A percentile compares a stretch with the other conserved stretches of the same genome.
These are phyloP conservation scores for Cladosporium sp. DNA, from an alignment of 2,329 filamentous ascomycete genomes.

Conservation along the genomic window DNA sequence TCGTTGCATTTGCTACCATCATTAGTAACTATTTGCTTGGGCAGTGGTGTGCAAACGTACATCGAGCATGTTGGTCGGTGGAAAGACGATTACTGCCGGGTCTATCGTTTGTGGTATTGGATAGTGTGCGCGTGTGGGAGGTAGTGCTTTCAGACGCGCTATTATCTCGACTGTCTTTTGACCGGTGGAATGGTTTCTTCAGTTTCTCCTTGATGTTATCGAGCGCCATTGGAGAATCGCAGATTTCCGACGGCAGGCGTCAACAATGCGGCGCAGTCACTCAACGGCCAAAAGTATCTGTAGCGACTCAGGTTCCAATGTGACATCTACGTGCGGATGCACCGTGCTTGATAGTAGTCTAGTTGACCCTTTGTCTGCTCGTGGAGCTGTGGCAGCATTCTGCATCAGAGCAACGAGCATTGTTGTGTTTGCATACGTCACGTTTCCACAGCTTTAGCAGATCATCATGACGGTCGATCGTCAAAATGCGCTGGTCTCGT, in stretches of 20 bases:
- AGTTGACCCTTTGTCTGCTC: background rate
- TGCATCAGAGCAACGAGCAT: background rate
- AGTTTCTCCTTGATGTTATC: background rate
- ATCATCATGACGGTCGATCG: conserved; percentile 5
- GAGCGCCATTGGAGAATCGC: background rate
- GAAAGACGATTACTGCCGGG: background rate
- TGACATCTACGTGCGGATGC: background rate
- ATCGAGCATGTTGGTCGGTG: background rate
- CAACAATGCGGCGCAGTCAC: background rate
- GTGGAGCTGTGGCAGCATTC: background rate
- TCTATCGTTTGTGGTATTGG: background rate
- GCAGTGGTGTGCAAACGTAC: background rate
- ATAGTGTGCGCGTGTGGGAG: background rate
- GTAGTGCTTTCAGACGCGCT: background rate
- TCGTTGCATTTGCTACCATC: background rate
- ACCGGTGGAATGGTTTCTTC: background rate
- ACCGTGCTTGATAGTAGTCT: background rate
- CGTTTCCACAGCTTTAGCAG: background rate
- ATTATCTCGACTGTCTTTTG: background rate
- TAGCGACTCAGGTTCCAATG: background rate
- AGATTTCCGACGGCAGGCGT: no score
- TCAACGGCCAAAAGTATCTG: background rate
- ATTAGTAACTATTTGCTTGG: background rate
- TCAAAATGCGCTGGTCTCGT: background rate
- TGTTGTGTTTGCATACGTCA: background rate